Conservation (phyloP, 805 yeast genomes). For the Saturnispora sekii region DNA sequence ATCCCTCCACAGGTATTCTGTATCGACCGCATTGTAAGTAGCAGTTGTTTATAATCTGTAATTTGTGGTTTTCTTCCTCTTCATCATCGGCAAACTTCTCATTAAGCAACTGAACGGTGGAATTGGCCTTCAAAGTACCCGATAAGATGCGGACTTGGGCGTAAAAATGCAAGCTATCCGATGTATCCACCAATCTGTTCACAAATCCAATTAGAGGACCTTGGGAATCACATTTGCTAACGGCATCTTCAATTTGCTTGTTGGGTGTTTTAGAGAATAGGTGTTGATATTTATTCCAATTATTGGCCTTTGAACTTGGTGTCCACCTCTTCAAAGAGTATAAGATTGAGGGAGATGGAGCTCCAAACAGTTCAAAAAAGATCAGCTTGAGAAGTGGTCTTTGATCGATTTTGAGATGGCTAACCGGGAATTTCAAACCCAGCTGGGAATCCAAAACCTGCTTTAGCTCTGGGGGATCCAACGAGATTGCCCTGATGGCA, state of each 20-base stretch:
- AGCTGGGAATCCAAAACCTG: conserved; percentile 39
- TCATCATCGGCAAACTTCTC: conserved; percentile 45
- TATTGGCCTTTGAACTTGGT: conserved; percentile 31
- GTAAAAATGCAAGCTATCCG: conserved; percentile 41
- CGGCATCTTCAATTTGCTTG: conserved; percentile 13
- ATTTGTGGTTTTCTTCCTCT: conserved; percentile 15
- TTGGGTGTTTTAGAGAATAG: conserved; percentile 17
- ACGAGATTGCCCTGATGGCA: conserved; percentile 48
- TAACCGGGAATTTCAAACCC: conserved; percentile 32
- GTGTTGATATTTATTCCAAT: conserved; percentile 18
- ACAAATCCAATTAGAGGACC: conserved; percentile 44
- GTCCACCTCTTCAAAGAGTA: conserved; percentile 31
- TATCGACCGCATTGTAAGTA: conserved; percentile 65
- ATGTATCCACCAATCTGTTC: conserved; percentile 46
- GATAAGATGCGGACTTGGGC: conserved; percentile 54
- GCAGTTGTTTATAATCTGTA: conserved; percentile 33
- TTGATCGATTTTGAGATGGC: conserved; percentile 42
- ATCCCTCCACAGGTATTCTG: conserved; percentile 36
- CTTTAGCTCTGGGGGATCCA: conserved; percentile 35
- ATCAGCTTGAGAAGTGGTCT: conserved; percentile 48
- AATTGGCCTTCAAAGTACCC: conserved; percentile 46
- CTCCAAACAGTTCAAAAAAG: conserved; percentile 44
- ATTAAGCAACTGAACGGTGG: conserved; percentile 45
- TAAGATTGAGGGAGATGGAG: conserved; percentile 39
- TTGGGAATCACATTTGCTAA: conserved; percentile 27